Percentiles rank a stretch among this genome's conserved stretches.
These are phyloP conservation scores for Sporothrix inflata DNA, from an alignment of 2,329 filamentous ascomycete species.

Conservation along the genomic window DNA sequence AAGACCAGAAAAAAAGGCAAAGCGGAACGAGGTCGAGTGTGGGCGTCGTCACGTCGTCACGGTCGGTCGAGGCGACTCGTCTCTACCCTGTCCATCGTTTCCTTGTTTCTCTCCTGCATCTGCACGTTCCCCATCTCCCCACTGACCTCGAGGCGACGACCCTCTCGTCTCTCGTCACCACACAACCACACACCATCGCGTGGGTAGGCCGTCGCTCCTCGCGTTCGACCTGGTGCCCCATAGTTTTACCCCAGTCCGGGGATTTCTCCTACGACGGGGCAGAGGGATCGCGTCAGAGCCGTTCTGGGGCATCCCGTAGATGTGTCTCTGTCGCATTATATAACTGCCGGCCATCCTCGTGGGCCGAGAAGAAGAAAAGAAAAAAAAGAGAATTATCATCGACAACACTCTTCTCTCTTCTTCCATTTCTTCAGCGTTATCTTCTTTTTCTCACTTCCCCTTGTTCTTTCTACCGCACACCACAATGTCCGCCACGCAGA, in stretches of 20 bases:
- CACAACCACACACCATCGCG: background rate
- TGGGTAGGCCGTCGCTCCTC: background rate
- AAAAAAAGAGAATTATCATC: background rate
- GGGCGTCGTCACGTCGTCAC: background rate
- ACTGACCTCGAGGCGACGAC: background rate
- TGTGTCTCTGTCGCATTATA: conserved; percentile 2
- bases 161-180: background rate
- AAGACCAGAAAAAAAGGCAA: too few species aligned
- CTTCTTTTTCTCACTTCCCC: background rate
- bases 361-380: too few species aligned
- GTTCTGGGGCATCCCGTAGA: conserved; percentile 12
- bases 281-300: conserved; percentile 4
- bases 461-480: background rate
- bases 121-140: background rate
- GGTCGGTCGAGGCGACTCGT: background rate
- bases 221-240: background rate
- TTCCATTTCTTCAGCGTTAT: background rate
- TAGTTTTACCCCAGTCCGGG: conserved; percentile 11
- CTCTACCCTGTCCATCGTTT: background rate
- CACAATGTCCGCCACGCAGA: background rate
- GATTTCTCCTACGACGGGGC: background rate
- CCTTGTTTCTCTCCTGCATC: background rate
- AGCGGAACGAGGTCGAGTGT: background rate
- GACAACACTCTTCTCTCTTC: background rate
- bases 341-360: background rate